Evolutionary conservation across 768 basidiomycete genomes (phyloP).

Genomic region (Scleroderma citrinum): DNA sequence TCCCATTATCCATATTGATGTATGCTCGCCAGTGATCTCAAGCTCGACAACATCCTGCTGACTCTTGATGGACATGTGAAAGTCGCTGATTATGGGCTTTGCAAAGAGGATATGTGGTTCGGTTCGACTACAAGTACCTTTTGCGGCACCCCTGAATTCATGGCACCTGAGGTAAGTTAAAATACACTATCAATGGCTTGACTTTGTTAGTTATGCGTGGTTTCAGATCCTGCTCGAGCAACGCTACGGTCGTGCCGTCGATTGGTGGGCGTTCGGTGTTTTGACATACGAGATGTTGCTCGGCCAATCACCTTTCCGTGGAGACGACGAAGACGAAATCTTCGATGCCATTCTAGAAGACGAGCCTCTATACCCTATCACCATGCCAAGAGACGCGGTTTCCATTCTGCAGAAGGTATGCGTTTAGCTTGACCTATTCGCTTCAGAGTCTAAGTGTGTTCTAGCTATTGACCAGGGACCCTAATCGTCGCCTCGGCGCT

Average conservation of each 20-base stretch:
- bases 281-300: constrained; percentile 98
- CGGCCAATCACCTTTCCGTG: constrained; percentile 98
- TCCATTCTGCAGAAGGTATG: constrained; percentile 95
- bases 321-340: constrained; percentile 99
- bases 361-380: constrained; percentile 96
- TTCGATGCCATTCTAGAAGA: constrained; percentile 99
- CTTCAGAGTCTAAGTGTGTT: constrained; percentile 4
- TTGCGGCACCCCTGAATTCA: constrained; percentile 99
- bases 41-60: constrained; percentile 95
- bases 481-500: constrained; percentile 83
- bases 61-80: constrained; percentile 98
- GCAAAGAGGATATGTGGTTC: constrained; percentile 99
- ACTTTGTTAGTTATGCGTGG: constrained; percentile 5
- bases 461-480: constrained; percentile 90
- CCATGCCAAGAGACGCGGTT: constrained; percentile 97
- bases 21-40: constrained; percentile 66
- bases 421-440: background rate
- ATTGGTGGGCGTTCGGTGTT: constrained; percentile 99
- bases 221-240: constrained; percentile 96
- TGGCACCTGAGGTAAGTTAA: constrained; percentile 89
- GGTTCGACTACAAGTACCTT: constrained; percentile 97
- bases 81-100: constrained; percentile 97
- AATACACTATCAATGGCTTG: background rate
- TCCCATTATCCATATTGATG: background rate
- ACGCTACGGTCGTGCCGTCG: constrained; percentile 95